Evolutionary conservation across 192 early-diverging fungal genomes (phyloP).

Genomic region (Backusella sp.): DNA sequence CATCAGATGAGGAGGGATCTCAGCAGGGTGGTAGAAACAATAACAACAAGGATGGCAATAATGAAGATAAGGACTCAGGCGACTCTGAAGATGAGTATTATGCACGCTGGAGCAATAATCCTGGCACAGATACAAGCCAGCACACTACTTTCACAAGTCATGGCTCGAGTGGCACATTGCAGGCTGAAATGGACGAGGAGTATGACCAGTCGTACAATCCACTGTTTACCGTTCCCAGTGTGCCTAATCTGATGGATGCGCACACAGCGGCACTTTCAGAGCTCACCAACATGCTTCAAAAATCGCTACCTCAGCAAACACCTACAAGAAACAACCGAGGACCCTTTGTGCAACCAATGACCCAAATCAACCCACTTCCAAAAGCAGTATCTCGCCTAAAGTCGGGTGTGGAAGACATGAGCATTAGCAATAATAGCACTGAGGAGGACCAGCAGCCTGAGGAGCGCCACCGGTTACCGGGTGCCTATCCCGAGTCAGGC

Average conservation of each 20-base stretch:
- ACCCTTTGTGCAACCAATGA: constrained; percentile 4
- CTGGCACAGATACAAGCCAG: constrained; percentile 27
- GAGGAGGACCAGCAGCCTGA: not conserved
- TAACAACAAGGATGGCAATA: not conserved
- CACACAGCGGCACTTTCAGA: constrained; percentile 29
- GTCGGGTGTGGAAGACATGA: not conserved
- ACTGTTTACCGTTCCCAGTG: constrained; percentile 38
- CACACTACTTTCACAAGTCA: not conserved
- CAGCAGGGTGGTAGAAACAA: not conserved
- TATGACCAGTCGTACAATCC: constrained; percentile 42
- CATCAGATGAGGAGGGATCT: constrained; percentile 28
- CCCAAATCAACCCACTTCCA: constrained; percentile 24
- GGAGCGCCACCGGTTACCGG: constrained; percentile 12
- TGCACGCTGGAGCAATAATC: constrained; percentile 32
- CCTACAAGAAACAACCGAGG: not conserved
- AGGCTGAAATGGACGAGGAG: constrained; percentile 38
- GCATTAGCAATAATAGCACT: not conserved
- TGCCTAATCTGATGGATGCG: constrained; percentile 36
- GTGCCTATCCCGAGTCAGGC: constrained; percentile 37
- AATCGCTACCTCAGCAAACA: constrained; percentile 16
- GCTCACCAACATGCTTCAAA: constrained; percentile 33
- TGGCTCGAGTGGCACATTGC: not conserved
- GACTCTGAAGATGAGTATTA: constrained; percentile 40
- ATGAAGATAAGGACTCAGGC: not conserved
- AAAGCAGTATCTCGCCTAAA: constrained; percentile 21